Conservation (phyloP, 352 stramenopile genomes). For the Globisporangium canariense region DNA sequence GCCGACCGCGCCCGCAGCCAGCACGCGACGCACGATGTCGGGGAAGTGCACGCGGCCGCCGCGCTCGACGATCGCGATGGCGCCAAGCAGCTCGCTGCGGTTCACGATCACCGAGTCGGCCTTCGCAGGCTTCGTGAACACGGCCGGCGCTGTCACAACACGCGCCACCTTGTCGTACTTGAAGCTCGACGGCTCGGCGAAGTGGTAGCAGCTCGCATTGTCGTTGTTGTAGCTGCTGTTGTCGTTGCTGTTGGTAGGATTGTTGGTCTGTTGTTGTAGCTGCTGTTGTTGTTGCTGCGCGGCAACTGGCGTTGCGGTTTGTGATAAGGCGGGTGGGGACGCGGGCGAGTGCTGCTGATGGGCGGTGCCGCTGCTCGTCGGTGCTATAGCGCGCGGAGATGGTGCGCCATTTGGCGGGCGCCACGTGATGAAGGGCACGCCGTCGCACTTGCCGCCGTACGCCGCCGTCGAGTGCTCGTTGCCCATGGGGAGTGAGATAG, state of each 20-base stretch:
- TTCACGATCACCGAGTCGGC: slow-evolving; percentile 70
- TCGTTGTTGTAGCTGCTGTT: background rate
- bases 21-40: slow-evolving; percentile 71
- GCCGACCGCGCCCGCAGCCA: slow-evolving; percentile 57
- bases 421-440: slow-evolving; percentile 73
- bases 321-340: slow-evolving; percentile 12
- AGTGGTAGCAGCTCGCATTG: slow-evolving; percentile 47
- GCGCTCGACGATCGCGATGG: slow-evolving; percentile 74
- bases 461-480: slow-evolving; percentile 51
- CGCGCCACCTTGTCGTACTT: slow-evolving; percentile 62
- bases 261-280: background rate
- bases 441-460: slow-evolving; percentile 32
- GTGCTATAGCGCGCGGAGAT: background rate
- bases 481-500: slow-evolving; percentile 28
- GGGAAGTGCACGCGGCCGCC: slow-evolving; percentile 80
- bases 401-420: slow-evolving; percentile 20
- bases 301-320: slow-evolving; percentile 8
- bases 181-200: slow-evolving; percentile 83
- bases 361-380: background rate
- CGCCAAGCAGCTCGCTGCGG: slow-evolving; percentile 47
- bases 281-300: background rate
- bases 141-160: slow-evolving; percentile 38
- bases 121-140: slow-evolving; percentile 68
- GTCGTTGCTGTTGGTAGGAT: background rate
- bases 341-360: background rate